Base-by-base conservation (phyloP, 2,329 filamentous ascomycete genomes). In the Arthroderma sp. region DNA sequence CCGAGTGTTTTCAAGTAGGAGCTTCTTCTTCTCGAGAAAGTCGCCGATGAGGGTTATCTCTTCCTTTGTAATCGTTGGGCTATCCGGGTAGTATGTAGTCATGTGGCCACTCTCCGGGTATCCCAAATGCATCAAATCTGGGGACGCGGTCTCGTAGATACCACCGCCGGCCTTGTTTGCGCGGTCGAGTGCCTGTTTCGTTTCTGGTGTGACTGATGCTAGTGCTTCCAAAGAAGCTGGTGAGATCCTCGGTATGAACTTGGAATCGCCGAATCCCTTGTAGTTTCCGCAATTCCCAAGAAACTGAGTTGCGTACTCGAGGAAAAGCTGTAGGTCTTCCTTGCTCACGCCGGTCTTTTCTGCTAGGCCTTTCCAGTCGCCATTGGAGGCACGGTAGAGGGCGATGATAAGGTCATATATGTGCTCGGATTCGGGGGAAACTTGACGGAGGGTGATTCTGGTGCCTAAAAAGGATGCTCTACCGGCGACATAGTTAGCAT, bases 211-310 rank as follows among this genome's bases (percentile, higher is more conserved):
- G 10, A 74, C 71, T 10, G 71, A 69, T 38, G 81, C 80, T 31
- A 89, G 69, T 48, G 80, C 74, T 42, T 76, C 72, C 48, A 88
- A 73, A 4, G 72, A 74, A 47, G 75, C 73, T 53, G 79, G 73
- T 5, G 73, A 69, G 56, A 83, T 77, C 53, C 83, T 73, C 2
- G 85, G 85, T 46, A 91, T 74, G 58, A 91, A 88, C 60, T 91
- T 91, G 55, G 81, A 77, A 63, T 91, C 84, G 37, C 86, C 86
- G 56, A 88, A 89, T 54, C 82, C 83, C 68, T 89, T 89, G 68
- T 89, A 91, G 64, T 91, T 91, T 51, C 86, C 83, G 50, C 73
- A 73, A 59, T 89, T 91, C 38, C 83, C 83, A 2, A 91, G 69
- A 62, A 91, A 87, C 63, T 86, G 82, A 29, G 76, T 78, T 5